Conservation (phyloP, 345 rosid species). For the Eutrema japonicum region DNA sequence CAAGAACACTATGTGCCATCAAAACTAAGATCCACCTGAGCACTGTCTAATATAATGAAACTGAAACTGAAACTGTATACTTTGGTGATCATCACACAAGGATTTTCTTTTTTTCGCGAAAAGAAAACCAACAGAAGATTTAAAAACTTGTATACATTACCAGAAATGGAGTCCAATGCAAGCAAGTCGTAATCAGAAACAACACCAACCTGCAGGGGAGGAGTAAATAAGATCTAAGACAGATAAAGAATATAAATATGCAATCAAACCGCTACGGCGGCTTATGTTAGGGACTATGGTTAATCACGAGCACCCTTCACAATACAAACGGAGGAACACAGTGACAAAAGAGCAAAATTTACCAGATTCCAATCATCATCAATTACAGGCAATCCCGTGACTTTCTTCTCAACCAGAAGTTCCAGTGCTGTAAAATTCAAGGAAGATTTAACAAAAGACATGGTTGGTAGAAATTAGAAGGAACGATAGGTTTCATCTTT, state of each 20-base stretch:
- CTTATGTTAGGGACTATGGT: background rate
- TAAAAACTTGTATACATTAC: conserved; percentile 41
- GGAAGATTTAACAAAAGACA: conserved; percentile 2
- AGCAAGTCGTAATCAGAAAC: conserved; percentile 95
- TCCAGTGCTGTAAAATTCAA: conserved; percentile 63
- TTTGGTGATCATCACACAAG: conserved; percentile 14
- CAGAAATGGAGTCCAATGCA: conserved; percentile 89
- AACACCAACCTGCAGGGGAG: conserved; percentile 80
- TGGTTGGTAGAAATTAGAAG: background rate
- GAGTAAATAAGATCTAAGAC: background rate
- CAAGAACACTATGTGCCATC: background rate
- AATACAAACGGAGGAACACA: background rate
- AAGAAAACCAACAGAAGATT: background rate
- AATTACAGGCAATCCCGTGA: conserved; percentile 89
- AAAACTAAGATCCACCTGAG: conserved; percentile 11
- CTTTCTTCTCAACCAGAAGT: conserved; percentile 77
- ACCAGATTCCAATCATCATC: conserved; percentile 93
- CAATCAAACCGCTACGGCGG: background rate
- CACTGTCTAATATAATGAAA: background rate
- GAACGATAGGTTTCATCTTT: background rate
- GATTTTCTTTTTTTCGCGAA: background rate
- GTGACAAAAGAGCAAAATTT: conserved; percentile 26
- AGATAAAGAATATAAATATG: background rate
- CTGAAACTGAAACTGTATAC: conserved; percentile 4
- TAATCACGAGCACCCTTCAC: background rate